Percentiles rank a stretch among this genome's conserved stretches.
Evolutionary conservation across 2,329 filamentous ascomycete genomes (phyloP).

Genomic region (Aspergillus latus): DNA sequence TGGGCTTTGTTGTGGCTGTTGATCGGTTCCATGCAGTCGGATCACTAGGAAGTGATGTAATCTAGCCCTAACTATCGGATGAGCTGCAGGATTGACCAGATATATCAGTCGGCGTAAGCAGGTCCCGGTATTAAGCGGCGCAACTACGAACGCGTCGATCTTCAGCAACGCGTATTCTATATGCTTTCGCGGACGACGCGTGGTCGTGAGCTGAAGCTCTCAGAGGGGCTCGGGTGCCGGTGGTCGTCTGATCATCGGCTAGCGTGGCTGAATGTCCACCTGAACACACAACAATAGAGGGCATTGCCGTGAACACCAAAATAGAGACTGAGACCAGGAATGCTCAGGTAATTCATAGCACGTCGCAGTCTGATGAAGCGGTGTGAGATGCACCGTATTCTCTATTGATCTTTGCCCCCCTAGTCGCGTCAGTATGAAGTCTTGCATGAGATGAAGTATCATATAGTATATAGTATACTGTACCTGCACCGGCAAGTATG

Average conservation of each 20-base stretch:
- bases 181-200: background rate
- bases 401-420: background rate
- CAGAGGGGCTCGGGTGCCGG: background rate
- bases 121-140: background rate
- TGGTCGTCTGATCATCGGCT: background rate
- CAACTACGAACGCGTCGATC: background rate
- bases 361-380: background rate
- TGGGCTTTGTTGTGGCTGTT: background rate
- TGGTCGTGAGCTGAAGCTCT: background rate
- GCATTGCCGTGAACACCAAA: background rate
- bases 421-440: background rate
- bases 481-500: background rate
- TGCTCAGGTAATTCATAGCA: background rate
- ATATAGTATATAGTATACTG: too few relatives aligned
- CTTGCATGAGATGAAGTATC: too few relatives aligned
- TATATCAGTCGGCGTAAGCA: background rate
- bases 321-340: background rate
- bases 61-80: background rate
- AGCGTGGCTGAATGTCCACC: background rate
- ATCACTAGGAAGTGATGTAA: background rate
- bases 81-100: background rate
- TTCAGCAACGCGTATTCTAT: background rate
- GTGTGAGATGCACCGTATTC: background rate
- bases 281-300: background rate
- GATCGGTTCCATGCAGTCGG: background rate